These are phyloP conservation scores for Craterostigma plantagineum DNA, from an alignment of 257 asterid species.

Conservation along the genomic window DNA sequence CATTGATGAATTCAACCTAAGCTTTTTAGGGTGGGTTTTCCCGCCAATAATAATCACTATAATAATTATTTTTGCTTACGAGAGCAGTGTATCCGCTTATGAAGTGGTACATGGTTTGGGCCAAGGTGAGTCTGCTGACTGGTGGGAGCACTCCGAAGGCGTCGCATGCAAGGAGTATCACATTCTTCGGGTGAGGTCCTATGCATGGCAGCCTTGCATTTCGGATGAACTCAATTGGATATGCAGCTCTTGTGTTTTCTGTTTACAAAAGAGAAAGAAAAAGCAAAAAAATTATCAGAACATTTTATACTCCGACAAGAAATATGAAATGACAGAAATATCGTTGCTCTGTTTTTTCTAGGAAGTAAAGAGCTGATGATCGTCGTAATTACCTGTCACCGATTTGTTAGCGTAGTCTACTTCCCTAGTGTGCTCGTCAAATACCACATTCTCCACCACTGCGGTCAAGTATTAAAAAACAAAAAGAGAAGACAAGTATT, in stretches of 20 bases:
- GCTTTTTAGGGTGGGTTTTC: background rate
- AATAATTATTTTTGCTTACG: constrained; percentile 16
- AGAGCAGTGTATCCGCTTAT: constrained; percentile 86
- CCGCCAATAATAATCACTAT: background rate
- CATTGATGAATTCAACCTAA: background rate
- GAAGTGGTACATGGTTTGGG: too few species aligned
- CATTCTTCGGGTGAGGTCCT: constrained; percentile 87
- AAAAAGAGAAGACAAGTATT: too few species aligned
- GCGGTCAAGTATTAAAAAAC: constrained; percentile 2
- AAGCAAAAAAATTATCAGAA: background rate
- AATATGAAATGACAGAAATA: too few species aligned
- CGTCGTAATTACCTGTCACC: constrained; percentile 67
- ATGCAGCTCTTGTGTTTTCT: constrained; percentile 93
- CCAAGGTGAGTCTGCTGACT: constrained; percentile 85
- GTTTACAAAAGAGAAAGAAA: too few species aligned
- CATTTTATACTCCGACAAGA: too few species aligned
- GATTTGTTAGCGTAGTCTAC: constrained; percentile 83
- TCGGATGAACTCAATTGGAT: too few species aligned
- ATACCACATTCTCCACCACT: constrained; percentile 84
- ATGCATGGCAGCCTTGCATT: too few species aligned
- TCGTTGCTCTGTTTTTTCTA: background rate
- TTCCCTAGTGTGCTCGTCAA: constrained; percentile 79
- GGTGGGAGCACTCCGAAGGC: constrained; percentile 98
- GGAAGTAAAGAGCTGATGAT: too few species aligned
- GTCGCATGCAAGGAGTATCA: constrained; percentile 81